These are phyloP conservation scores for Plantago lanceolata DNA, from an alignment of 305 asterid species.

Conservation along the genomic window DNA sequence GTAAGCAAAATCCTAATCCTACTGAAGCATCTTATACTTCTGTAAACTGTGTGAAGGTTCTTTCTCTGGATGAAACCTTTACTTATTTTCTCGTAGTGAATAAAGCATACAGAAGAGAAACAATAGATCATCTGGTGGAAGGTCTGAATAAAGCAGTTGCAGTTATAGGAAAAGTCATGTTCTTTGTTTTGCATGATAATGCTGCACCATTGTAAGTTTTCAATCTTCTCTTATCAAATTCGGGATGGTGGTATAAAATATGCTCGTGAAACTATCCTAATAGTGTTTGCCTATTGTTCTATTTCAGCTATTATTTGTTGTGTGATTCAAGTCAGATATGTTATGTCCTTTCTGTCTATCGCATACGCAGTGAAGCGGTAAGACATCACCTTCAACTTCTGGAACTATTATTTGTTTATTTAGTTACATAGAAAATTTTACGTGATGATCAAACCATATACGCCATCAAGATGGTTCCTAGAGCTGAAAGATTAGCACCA, in stretches of 20 bases:
- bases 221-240: conserved; percentile 16
- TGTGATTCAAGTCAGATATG: conserved; percentile 73
- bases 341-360: conserved; percentile 64
- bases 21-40: conserved; percentile 16
- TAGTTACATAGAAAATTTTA: too few species aligned
- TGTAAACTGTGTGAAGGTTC: conserved; percentile 17
- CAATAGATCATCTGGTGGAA: conserved; percentile 47
- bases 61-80: conserved; percentile 19
- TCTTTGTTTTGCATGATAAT: conserved; percentile 51
- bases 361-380: conserved; percentile 67
- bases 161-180: conserved; percentile 49
- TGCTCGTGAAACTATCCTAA: conserved; percentile 18
- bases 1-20: conserved; percentile 44
- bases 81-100: conserved; percentile 42
- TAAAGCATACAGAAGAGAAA: conserved; percentile 48
- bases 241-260: background rate
- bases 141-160: conserved; percentile 70
- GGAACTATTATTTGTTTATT: background rate
- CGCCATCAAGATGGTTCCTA: too few species aligned
- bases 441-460: background rate
- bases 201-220: conserved; percentile 62
- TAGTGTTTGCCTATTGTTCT: conserved; percentile 14
- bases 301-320: conserved; percentile 67
- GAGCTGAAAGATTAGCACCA: background rate
- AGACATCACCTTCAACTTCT: conserved; percentile 28